Conservation (phyloP, 148 eudicot genomes). For the Vaccinium corymbosum region DNA sequence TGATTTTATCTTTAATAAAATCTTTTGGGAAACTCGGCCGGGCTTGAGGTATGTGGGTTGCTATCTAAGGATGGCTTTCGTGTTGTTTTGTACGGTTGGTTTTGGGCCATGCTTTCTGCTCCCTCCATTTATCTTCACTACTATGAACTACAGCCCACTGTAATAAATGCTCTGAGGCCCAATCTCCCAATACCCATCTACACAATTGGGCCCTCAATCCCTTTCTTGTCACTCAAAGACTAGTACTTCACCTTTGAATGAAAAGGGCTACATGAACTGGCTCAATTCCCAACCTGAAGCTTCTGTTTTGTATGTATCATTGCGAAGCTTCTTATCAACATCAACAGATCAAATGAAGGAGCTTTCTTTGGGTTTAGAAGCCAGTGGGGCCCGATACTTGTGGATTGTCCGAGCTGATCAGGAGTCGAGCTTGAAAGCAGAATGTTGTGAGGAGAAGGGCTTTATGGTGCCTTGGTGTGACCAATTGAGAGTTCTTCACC, state of each 20-base stretch:
- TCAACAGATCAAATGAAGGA: neutral
- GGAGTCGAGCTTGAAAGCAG: neutral
- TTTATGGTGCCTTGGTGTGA: neutral
- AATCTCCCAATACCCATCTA: slow-evolving; percentile 4
- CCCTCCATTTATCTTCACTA: slow-evolving; percentile 13
- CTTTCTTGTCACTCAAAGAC: neutral
- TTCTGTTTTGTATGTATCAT: neutral
- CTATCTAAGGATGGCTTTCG: too few species aligned
- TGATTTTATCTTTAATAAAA: too few species aligned
- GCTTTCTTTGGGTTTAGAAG: neutral
- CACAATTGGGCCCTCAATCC: slow-evolving; percentile 9
- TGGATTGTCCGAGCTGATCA: neutral
- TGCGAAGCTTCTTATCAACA: neutral
- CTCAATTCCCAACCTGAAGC: slow-evolving; percentile 3
- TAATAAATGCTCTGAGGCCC: neutral
- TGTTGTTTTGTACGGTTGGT: too few species aligned
- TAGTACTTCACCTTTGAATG: too few species aligned
- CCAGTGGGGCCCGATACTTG: neutral
- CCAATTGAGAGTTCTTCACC: neutral
- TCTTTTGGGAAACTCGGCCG: too few species aligned
- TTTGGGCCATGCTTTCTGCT: too few species aligned
- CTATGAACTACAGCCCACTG: slow-evolving; percentile 9
- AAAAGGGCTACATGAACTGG: slow-evolving; percentile 7
- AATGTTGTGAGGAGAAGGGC: neutral
- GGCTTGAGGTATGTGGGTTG: too few species aligned